phyloP scores from a whole-genome alignment of 768 basidiomycete genomes.

The Grammothele lineata region DNA sequence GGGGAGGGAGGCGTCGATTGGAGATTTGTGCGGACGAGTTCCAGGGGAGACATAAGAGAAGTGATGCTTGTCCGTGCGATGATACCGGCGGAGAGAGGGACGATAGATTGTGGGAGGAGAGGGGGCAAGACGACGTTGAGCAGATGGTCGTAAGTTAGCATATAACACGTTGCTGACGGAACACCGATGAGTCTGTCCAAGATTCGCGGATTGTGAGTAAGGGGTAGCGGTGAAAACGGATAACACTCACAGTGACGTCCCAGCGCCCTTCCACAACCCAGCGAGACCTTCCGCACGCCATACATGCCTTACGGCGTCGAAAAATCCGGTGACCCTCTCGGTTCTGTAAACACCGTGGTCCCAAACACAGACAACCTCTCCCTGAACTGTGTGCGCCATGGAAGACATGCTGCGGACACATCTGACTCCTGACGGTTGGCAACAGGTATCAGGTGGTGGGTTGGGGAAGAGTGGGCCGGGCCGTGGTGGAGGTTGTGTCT shows the following conservation, averaged over 20 bases:
- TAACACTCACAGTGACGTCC: constrained; percentile 74
- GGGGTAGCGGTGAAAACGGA: neutral
- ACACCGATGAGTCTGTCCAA: constrained; percentile 74
- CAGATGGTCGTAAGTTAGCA: constrained; percentile 93
- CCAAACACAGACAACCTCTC: constrained; percentile 77
- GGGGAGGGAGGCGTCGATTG: constrained; percentile 80
- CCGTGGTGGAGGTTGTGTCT: constrained; percentile 69
- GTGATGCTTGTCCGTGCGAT: constrained; percentile 78
- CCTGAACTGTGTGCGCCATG: constrained; percentile 47
- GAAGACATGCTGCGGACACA: constrained; percentile 82
- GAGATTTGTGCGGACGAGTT: constrained; percentile 90
- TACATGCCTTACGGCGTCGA: constrained; percentile 79
- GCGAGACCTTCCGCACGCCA: constrained; percentile 74
- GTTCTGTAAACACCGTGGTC: constrained; percentile 65
- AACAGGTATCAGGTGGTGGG: constrained; percentile 57
- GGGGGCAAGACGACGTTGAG: constrained; percentile 58
- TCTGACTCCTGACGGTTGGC: constrained; percentile 51
- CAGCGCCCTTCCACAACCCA: constrained; percentile 94
- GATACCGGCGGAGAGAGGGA: constrained; percentile 80
- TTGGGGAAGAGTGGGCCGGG: constrained; percentile 44
- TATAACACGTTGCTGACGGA: constrained; percentile 89
- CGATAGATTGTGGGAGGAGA: constrained; percentile 45
- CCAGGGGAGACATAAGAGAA: constrained; percentile 79
- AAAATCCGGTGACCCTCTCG: constrained; percentile 80
- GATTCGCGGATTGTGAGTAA: constrained; percentile 8